Evolutionary conservation across 306 rosid species (phyloP), one percentile per base, ranked within the genome.

Genomic region (Lotus japonicus): DNA sequence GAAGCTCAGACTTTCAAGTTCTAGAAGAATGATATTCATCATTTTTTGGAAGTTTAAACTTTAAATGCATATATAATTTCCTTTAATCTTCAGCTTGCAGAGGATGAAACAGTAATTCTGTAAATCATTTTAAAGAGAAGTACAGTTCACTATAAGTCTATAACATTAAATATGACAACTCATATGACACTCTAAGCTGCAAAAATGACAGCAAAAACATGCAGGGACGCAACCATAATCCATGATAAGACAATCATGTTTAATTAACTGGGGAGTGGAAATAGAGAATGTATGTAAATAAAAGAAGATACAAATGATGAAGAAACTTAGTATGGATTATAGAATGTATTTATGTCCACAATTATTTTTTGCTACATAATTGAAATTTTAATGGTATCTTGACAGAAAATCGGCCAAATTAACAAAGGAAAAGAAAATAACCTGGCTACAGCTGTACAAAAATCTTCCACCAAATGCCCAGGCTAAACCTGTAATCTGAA

Each of bases 371-470:
- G 31, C 31, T 4, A 26, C 42, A 28, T 36, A 15, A 71, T 58
- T 23, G 42, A 16, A 61, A 46, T 41, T 51, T 33, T 6, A 45
- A 45, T 45, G 44, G 38, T 50, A 53, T 9, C 18, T 31, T 1
- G 15, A 14, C 31, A 33, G 48, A 62, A 49, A 66, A 77, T 39
- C 21, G 60, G n/a, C 18, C 42, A 48, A 63, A 71, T 66, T 52
- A 70, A 68, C 64, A 1, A 71, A 67, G 54, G 58, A 53, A 48
- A 53, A 71, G 57, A 51, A 66, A 49, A 56, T 55, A 58, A 92
- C 98, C 98, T 90, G 94, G 67, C 97, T 90, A 83, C 94, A 88
- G 86, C 89, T 89, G 81, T 77, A 88, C 87, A 92, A 75, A 79
- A 49, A 80, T 52, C 76, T 77, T 77, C 94, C 98, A 82, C 86